Percentiles rank a stretch among this genome's conserved stretches.
Evolutionary conservation across 352 stramenopile genomes (phyloP).

Genomic region (Phytophthora cactorum): DNA sequence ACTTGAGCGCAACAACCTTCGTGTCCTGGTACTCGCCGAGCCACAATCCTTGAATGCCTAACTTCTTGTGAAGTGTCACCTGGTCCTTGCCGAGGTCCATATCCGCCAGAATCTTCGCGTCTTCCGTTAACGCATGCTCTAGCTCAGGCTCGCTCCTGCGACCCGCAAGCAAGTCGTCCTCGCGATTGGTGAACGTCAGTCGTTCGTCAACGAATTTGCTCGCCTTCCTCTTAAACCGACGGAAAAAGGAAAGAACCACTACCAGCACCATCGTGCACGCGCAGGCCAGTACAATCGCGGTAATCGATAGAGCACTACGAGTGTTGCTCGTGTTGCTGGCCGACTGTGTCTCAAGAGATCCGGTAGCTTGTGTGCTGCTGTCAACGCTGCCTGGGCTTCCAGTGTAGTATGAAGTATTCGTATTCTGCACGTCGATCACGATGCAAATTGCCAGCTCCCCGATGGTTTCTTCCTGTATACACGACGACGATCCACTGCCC

Average conservation of each 20-base stretch:
- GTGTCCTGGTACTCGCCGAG: constrained; percentile 49
- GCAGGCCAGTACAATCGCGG: constrained; percentile 31
- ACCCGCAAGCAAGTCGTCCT: constrained; percentile 31
- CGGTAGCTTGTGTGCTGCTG: constrained; percentile 10
- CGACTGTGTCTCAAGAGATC: constrained; percentile 29
- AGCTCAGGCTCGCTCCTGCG: constrained; percentile 16
- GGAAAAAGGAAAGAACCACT: constrained; percentile 45
- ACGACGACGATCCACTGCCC: constrained; percentile 22
- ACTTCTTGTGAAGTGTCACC: constrained; percentile 55
- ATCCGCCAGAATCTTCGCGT: constrained; percentile 42
- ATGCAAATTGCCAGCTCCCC: constrained; percentile 43
- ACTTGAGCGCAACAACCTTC: constrained; percentile 63
- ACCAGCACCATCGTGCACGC: constrained; percentile 36
- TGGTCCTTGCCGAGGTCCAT: constrained; percentile 59
- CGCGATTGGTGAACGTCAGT: constrained; percentile 40
- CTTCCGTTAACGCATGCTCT: constrained; percentile 4
- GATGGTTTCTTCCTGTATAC: constrained; percentile 35
- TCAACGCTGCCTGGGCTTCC: constrained; percentile 3
- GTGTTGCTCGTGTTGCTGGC: constrained; percentile 7
- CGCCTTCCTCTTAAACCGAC: constrained; percentile 44
- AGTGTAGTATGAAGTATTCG: constrained; percentile 9
- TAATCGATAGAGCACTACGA: constrained; percentile 15
- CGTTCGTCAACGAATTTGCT: constrained; percentile 45
- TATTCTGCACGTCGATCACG: constrained; percentile 20
- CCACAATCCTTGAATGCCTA: constrained; percentile 61